Evolutionary conservation across 768 basidiomycete genomes (phyloP).

Genomic region (Baorangia bicolor): DNA sequence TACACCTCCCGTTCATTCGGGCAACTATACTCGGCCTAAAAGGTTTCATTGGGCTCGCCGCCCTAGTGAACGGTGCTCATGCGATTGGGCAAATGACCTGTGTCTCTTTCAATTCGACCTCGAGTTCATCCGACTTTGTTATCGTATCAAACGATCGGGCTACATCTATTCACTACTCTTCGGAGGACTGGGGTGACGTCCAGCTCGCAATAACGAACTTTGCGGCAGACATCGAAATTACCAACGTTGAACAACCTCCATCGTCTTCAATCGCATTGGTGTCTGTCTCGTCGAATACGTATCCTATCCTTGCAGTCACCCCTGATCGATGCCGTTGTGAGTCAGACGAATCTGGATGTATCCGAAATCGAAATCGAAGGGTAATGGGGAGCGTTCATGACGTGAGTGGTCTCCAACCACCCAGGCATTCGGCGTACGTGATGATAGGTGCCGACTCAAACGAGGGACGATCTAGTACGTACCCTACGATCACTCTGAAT

Average conservation of each 20-base stretch:
- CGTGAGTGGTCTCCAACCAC: background rate
- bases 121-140: slow-evolving; percentile 35
- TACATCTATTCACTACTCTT: slow-evolving; percentile 48
- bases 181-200: slow-evolving; percentile 65
- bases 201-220: slow-evolving; percentile 48
- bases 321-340: background rate
- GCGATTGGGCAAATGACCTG: slow-evolving; percentile 52
- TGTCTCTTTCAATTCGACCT: slow-evolving; percentile 41
- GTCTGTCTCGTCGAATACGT: background rate
- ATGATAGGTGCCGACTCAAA: background rate
- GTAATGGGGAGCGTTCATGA: background rate
- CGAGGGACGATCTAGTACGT: background rate
- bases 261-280: slow-evolving; percentile 28
- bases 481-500: slow-evolving; percentile 5
- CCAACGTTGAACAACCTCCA: slow-evolving; percentile 52
- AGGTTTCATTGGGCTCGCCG: background rate
- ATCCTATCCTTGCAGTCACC: background rate
- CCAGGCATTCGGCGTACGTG: background rate
- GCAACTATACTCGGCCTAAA: slow-evolving; percentile 13
- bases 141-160: slow-evolving; percentile 46
- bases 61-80: slow-evolving; percentile 16
- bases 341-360: background rate
- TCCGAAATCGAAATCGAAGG: background rate
- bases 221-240: slow-evolving; percentile 50
- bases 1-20: background rate